These are phyloP conservation scores for Bauhinia variegata DNA, from an alignment of 306 rosid species.

Conservation along the genomic window DNA sequence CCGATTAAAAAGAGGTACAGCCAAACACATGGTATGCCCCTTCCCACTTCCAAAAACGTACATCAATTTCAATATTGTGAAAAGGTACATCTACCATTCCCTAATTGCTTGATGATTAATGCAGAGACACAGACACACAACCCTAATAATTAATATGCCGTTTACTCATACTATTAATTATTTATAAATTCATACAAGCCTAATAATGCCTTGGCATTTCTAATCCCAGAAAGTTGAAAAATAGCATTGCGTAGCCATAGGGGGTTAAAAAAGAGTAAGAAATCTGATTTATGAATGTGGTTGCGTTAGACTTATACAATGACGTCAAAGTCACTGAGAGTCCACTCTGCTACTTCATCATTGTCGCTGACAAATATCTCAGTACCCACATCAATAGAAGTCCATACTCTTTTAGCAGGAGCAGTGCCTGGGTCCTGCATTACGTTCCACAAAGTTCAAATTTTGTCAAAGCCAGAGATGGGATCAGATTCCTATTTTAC, in stretches of 20 bases:
- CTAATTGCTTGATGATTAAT: background rate
- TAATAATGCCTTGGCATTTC: too few relatives aligned
- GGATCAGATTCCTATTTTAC: background rate
- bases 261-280: background rate
- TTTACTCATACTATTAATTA: too few relatives aligned
- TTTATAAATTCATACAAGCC: too few relatives aligned
- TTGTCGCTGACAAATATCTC: conserved; percentile 69
- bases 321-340: conserved; percentile 62
- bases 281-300: conserved; percentile 22
- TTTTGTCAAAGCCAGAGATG: background rate
- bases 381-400: conserved; percentile 71
- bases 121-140: too few relatives aligned
- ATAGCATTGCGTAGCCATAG: too few relatives aligned
- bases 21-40: conserved; percentile 38
- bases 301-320: conserved; percentile 46
- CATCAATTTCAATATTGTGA: background rate
- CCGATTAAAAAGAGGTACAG: background rate
- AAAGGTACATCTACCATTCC: background rate
- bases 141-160: too few relatives aligned
- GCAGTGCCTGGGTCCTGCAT: conserved; percentile 66
- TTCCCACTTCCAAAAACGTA: background rate
- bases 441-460: conserved; percentile 11
- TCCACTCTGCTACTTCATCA: conserved; percentile 86
- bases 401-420: conserved; percentile 76
- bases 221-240: too few relatives aligned